A percentile compares a stretch with the other conserved stretches of the same genome.
Conservation (phyloP, 2,329 filamentous ascomycete genomes). For the Fusarium sp. region DNA sequence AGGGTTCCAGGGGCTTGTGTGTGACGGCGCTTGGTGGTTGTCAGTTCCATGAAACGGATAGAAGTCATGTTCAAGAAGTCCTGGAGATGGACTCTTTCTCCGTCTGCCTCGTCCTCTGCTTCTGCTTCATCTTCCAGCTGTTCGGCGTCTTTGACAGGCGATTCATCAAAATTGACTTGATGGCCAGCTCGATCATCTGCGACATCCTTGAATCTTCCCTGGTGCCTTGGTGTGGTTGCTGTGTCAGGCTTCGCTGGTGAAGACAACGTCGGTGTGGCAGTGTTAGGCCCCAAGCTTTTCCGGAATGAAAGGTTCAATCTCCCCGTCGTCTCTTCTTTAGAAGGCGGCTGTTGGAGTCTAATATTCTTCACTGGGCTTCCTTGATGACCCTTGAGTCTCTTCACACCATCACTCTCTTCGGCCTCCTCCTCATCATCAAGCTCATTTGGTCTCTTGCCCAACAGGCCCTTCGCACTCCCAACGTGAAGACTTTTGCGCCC, state of each 20-base stretch:
- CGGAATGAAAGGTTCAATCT: slow-evolving; percentile 63
- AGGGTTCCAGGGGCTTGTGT: slow-evolving; percentile 73
- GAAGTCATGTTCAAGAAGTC: slow-evolving; percentile 96
- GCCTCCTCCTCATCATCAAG: slow-evolving; percentile 71
- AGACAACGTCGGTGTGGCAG: slow-evolving; percentile 58
- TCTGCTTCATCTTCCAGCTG: slow-evolving; percentile 62
- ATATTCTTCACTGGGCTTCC: slow-evolving; percentile 82
- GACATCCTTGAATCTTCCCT: slow-evolving; percentile 66
- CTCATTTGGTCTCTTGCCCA: slow-evolving; percentile 79
- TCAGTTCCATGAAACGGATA: slow-evolving; percentile 98
- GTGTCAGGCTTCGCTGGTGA: slow-evolving; percentile 58
- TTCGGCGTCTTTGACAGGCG: slow-evolving; percentile 53
- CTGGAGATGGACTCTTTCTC: slow-evolving; percentile 80
- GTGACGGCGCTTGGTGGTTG: slow-evolving; percentile 91
- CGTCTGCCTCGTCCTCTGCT: slow-evolving; percentile 60
- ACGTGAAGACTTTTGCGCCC: slow-evolving; percentile 82
- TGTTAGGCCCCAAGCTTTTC: slow-evolving; percentile 60
- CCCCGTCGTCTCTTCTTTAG: slow-evolving; percentile 74
- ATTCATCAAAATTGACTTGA: slow-evolving; percentile 58
- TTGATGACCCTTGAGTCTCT: slow-evolving; percentile 77
- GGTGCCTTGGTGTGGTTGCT: slow-evolving; percentile 66
- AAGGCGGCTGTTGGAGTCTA: slow-evolving; percentile 74
- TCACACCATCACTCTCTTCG: slow-evolving; percentile 69
- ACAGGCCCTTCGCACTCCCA: slow-evolving; percentile 76
- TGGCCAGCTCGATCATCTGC: slow-evolving; percentile 60